These are phyloP conservation scores for Amanita muscaria DNA, from an alignment of 768 basidiomycete species.

Conservation along the genomic window DNA sequence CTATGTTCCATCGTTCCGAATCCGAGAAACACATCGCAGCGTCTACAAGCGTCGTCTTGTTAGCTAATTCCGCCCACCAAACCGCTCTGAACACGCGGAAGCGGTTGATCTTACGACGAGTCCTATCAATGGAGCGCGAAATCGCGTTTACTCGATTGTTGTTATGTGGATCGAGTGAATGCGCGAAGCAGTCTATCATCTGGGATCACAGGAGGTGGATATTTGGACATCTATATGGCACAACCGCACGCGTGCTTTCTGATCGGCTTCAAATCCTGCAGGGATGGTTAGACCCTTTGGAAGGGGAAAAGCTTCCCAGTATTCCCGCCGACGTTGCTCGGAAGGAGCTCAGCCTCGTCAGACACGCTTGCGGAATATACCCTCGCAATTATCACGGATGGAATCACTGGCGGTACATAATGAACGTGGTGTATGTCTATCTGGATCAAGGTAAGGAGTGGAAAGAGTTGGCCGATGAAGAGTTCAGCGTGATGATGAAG, in stretches of 20 bases:
- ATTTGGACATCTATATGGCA: slow-evolving; percentile 27
- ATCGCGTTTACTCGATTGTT: slow-evolving; percentile 36
- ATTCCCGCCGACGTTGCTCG: slow-evolving; percentile 29
- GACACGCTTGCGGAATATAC: slow-evolving; percentile 49
- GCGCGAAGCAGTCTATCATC: slow-evolving; percentile 55
- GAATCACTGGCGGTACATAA: slow-evolving; percentile 48
- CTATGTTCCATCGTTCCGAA: slow-evolving; percentile 22
- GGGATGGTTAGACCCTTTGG: slow-evolving; percentile 20
- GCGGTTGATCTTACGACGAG: slow-evolving; percentile 31
- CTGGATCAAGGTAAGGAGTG: slow-evolving; percentile 16
- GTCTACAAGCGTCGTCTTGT: slow-evolving; percentile 42
- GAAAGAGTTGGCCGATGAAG: slow-evolving; percentile 27
- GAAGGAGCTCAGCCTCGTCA: slow-evolving; percentile 40
- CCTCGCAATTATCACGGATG: slow-evolving; percentile 73
- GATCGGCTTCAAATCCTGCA: neutral
- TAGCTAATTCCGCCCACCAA: slow-evolving; percentile 62
- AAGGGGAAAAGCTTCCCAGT: slow-evolving; percentile 20
- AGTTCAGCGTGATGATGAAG: slow-evolving; percentile 25
- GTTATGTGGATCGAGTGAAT: slow-evolving; percentile 42
- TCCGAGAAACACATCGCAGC: slow-evolving; percentile 14
- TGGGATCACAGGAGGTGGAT: slow-evolving; percentile 72
- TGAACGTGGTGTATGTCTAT: slow-evolving; percentile 24
- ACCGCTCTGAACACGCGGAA: slow-evolving; percentile 60
- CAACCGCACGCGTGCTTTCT: neutral
- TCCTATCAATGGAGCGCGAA: slow-evolving; percentile 35